Evolutionary conservation across 805 yeast genomes (phyloP).

Genomic region (Jamesozyma piceae): DNA sequence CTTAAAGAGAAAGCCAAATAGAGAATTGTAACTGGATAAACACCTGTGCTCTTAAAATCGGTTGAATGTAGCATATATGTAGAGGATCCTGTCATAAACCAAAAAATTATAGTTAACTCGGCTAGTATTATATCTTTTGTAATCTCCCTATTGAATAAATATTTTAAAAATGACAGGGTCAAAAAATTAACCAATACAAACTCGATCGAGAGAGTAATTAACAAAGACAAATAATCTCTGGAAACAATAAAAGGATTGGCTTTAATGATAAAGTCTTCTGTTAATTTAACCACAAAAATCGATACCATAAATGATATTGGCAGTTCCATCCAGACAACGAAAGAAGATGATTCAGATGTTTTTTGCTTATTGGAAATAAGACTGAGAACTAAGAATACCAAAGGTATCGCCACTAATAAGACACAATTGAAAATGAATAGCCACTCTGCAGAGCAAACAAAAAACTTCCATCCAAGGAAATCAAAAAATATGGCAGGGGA

Average conservation of each 20-base stretch:
- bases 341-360: conserved; percentile 39
- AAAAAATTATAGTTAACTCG: conserved; percentile 45
- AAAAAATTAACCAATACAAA: conserved; percentile 48
- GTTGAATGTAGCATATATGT: conserved; percentile 41
- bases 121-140: conserved; percentile 50
- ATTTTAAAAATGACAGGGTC: conserved; percentile 36
- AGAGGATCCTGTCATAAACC: conserved; percentile 46
- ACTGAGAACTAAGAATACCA: conserved; percentile 40
- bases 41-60: conserved; percentile 41
- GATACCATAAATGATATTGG: conserved; percentile 51
- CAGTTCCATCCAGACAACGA: conserved; percentile 39
- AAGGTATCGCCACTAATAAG: conserved; percentile 46
- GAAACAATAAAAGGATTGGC: conserved; percentile 45
- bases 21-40: conserved; percentile 39
- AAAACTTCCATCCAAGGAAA: conserved; percentile 47
- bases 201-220: conserved; percentile 39
- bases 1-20: conserved; percentile 24
- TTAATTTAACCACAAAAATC: conserved; percentile 28
- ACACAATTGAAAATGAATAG: conserved; percentile 45
- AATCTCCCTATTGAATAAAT: conserved; percentile 41
- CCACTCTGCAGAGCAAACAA: conserved; percentile 41
- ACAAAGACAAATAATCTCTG: conserved; percentile 40
- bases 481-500: conserved; percentile 57
- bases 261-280: conserved; percentile 34
- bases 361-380: conserved; percentile 39